phyloP scores from a whole-genome alignment of 176 grass and related monocot species.

The Cenchrus americanus region DNA sequence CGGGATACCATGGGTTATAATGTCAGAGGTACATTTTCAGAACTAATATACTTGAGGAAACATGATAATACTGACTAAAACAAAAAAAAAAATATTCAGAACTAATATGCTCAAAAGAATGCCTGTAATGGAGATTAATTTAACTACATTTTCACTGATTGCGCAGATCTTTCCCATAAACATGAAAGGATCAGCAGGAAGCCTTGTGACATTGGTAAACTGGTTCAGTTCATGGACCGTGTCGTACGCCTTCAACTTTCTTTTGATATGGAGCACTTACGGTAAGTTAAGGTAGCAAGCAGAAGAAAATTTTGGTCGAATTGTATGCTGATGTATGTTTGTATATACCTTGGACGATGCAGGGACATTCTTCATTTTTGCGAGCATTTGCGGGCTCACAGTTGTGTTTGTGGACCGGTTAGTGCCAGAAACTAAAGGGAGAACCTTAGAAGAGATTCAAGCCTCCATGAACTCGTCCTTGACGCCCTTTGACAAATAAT shows the following conservation, averaged over 20 bases:
- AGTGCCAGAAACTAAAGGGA: constrained; percentile 86
- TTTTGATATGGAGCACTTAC: constrained; percentile 70
- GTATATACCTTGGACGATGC: not conserved
- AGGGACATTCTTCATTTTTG: constrained; percentile 84
- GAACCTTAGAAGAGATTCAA: constrained; percentile 86
- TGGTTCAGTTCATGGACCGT: constrained; percentile 80
- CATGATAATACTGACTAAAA: not conserved
- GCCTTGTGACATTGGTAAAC: constrained; percentile 81
- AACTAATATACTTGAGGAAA: not conserved
- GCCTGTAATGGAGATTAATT: not conserved
- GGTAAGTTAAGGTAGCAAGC: constrained; percentile 36
- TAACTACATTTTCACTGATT: not conserved
- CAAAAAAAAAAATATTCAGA: constrained; percentile 1
- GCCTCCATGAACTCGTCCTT: constrained; percentile 63
- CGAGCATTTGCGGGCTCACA: constrained; percentile 62
- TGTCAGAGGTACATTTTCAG: constrained; percentile 67
- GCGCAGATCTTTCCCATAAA: constrained; percentile 83
- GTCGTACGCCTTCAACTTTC: constrained; percentile 84
- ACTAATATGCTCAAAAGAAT: too few species aligned
- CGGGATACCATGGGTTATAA: constrained; percentile 85
- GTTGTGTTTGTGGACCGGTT: constrained; percentile 67
- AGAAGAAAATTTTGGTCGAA: not conserved
- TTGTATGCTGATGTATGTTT: not conserved
- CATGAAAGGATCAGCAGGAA: constrained; percentile 79
- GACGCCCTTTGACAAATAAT: not conserved